Evolutionary conservation across 495 filamentous ascomycete genomes (phyloP).

Genomic region (Haplographium delicatum): DNA sequence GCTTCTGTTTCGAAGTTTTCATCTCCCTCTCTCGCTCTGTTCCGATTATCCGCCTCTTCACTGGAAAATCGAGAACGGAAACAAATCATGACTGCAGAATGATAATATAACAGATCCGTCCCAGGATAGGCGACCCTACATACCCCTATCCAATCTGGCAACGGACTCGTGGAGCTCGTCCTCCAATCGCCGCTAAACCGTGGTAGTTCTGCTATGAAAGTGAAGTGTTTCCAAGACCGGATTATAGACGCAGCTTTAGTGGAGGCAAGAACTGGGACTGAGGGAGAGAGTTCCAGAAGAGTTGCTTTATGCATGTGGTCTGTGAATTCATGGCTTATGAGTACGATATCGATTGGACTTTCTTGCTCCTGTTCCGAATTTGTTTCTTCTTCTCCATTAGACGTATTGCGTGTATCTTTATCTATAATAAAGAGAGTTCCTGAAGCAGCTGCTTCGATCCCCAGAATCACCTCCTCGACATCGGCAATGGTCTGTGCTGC

Average conservation of each 20-base stretch:
- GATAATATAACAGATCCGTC: conserved; percentile 42
- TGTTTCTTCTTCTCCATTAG: background rate
- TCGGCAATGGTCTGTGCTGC: conserved; percentile 37
- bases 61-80: too few species aligned
- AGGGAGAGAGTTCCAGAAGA: conserved; percentile 38
- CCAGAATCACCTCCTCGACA: conserved; percentile 27
- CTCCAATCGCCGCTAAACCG: conserved; percentile 15
- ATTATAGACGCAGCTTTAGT: conserved; percentile 42
- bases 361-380: conserved; percentile 10
- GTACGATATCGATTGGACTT: conserved; percentile 39
- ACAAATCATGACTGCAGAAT: conserved; percentile 46
- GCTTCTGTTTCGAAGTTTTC: conserved; percentile 31
- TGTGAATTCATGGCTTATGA: conserved; percentile 51
- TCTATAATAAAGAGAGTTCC: background rate
- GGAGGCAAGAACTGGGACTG: conserved; percentile 46
- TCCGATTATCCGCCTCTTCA: background rate
- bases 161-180: conserved; percentile 25
- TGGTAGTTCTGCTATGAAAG: conserved; percentile 27
- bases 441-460: conserved; percentile 31
- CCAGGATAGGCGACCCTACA: conserved; percentile 37
- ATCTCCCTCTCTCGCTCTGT: conserved; percentile 5
- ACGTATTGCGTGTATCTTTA: background rate
- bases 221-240: conserved; percentile 43
- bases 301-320: conserved; percentile 54
- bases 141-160: conserved; percentile 48